Percentiles rank a stretch among this genome's conserved stretches.
These are phyloP conservation scores for Phytophthora podocarpi DNA, from an alignment of 352 stramenopile genomes.

Conservation along the genomic window DNA sequence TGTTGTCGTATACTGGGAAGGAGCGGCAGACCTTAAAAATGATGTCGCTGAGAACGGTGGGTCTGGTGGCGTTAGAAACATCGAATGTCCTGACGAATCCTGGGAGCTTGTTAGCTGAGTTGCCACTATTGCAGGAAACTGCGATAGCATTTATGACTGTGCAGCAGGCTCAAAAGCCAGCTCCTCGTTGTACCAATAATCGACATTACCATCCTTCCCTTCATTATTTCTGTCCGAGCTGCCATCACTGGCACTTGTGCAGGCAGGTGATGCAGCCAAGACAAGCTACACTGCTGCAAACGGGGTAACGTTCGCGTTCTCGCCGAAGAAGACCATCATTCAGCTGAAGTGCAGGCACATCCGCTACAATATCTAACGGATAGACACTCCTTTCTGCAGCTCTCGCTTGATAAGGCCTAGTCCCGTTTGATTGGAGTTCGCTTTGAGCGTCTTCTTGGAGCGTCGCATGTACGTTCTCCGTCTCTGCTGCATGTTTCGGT, in stretches of 20 bases:
- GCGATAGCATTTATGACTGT: background rate
- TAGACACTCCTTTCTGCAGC: conserved; percentile 10
- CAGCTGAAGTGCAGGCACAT: conserved; percentile 2
- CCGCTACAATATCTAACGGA: conserved; percentile 16
- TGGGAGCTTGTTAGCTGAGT: background rate
- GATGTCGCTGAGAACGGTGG: too few species aligned
- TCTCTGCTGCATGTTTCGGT: conserved; percentile 12
- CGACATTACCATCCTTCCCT: too few species aligned
- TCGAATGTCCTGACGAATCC: too few species aligned
- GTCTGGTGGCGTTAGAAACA: too few species aligned
- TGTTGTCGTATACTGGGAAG: too few species aligned
- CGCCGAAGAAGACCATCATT: conserved; percentile 17
- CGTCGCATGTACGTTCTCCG: conserved; percentile 12
- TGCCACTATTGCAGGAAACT: background rate
- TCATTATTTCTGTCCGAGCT: too few species aligned
- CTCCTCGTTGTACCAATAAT: too few species aligned
- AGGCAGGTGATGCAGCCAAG: too few species aligned
- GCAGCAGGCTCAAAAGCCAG: background rate
- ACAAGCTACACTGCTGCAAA: background rate
- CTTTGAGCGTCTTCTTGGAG: background rate
- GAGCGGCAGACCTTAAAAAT: too few species aligned
- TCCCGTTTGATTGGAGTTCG: background rate
- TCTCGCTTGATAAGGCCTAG: too few species aligned
- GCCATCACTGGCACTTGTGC: too few species aligned
- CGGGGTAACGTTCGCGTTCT: conserved; percentile 1